These are phyloP conservation scores for Saussurea involucrata DNA, from an alignment of 129 eudicot species.

Conservation along the genomic window DNA sequence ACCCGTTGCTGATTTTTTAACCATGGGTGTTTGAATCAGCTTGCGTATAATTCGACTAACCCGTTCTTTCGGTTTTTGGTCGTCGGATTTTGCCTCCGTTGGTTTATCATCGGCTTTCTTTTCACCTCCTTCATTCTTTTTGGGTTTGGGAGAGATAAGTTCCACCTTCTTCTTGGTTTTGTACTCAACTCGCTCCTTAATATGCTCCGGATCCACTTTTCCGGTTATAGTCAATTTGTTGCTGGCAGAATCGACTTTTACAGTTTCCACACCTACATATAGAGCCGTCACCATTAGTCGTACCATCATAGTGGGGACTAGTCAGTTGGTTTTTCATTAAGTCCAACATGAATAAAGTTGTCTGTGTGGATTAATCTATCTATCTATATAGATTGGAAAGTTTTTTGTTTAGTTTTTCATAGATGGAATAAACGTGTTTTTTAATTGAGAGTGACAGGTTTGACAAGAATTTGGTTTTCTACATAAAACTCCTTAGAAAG, in stretches of 20 bases:
- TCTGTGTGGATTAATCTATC: too few species aligned
- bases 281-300: not conserved
- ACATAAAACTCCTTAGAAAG: too few species aligned
- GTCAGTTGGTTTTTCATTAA: too few species aligned
- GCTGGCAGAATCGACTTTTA: conserved; percentile 51
- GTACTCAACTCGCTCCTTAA: conserved; percentile 57
- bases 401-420: too few species aligned
- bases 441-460: too few species aligned
- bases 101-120: conserved; percentile 52
- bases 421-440: too few species aligned
- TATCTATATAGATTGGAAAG: too few species aligned
- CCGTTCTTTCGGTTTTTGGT: conserved; percentile 48
- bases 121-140: conserved; percentile 48
- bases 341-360: too few species aligned
- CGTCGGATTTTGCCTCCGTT: conserved; percentile 36
- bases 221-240: conserved; percentile 69
- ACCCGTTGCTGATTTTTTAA: not conserved
- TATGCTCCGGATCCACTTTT: conserved; percentile 54
- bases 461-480: too few species aligned
- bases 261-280: conserved; percentile 64
- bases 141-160: conserved; percentile 72
- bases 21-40: not conserved
- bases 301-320: not conserved
- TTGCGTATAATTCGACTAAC: not conserved
- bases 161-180: conserved; percentile 90